Base-by-base conservation (phyloP, 179 eudicot species). In the Gypsophila paniculata region DNA sequence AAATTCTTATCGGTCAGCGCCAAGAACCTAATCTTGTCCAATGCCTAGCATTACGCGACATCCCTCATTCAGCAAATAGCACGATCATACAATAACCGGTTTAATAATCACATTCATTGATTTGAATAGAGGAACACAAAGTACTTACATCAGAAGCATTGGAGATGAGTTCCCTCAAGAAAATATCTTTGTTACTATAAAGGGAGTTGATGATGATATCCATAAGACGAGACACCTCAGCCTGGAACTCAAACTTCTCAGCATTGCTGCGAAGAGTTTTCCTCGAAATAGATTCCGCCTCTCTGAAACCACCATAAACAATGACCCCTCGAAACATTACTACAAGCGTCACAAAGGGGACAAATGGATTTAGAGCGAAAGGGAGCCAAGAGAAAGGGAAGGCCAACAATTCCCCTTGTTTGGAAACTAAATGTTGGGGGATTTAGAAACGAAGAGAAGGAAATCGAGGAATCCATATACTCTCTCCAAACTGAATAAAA, bases 191-290 rank as follows among this genome's bases (percentile, higher is more conserved):
- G 84, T 91, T 93, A 78, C 97, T 93, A 84, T 93, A 93, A 59
- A 93, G 94, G 19, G 98, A 93, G 83, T 93, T 93, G 75, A 93
- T 93, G 72, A 93, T 83, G 69, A 93, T 93, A 74, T 93, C 98
- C 97, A 93, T 93, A 72, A 93, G 97, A 82, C 98, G 90, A 69
- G 98, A 93, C 62, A 91, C 98, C 85, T 93, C 98, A 69, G 97
- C 98, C 84, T 93, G 98, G 75, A 93, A 93, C 86, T 93, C 93
- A 72, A 91, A 93, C 78, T 93, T 93, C 91, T 91, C 90, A 42
- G 98, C 98, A 74, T 70, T 78, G 68, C 85, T 78, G 72, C 98
- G 98, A 69, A 93, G 90, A 0, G 84, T 81, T 78, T 78, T 91
- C 81, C 80, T 88, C 12, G 98, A 93, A 65, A 93, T 93, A 6